phyloP scores from a whole-genome alignment of 148 eudicot species.

The Chenopodium quinoa region DNA sequence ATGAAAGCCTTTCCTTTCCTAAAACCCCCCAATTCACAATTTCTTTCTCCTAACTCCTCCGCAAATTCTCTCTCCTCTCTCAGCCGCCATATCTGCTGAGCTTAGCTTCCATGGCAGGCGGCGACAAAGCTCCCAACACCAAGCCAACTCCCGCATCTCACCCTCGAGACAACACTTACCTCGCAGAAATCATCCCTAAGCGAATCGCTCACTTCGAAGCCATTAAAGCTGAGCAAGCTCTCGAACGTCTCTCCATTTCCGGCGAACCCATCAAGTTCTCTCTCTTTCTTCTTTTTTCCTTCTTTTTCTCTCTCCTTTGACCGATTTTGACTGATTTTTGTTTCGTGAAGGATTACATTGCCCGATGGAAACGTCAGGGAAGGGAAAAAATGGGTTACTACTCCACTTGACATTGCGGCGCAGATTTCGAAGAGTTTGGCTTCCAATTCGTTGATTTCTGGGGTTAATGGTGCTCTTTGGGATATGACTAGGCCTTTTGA shows the following conservation, averaged over 20 bases:
- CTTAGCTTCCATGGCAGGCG: slow-evolving; percentile 25
- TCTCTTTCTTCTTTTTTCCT: not conserved
- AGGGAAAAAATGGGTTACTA: slow-evolving; percentile 68
- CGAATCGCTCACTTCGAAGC: slow-evolving; percentile 54
- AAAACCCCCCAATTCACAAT: not conserved
- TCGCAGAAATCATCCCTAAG: slow-evolving; percentile 49
- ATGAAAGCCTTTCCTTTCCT: not conserved
- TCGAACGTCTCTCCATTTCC: slow-evolving; percentile 37
- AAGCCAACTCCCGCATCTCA: slow-evolving; percentile 10
- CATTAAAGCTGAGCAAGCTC: slow-evolving; percentile 39
- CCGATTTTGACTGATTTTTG: not conserved
- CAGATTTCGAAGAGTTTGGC: slow-evolving; percentile 87
- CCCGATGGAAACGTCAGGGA: slow-evolving; percentile 90
- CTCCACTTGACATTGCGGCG: slow-evolving; percentile 72
- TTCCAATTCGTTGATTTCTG: slow-evolving; percentile 68
- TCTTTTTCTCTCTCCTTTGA: not conserved
- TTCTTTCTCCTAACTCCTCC: not conserved
- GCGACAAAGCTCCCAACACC: slow-evolving; percentile 23
- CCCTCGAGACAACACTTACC: slow-evolving; percentile 63
- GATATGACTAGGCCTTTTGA: slow-evolving; percentile 90
- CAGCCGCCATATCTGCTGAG: slow-evolving; percentile 23
- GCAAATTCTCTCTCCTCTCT: not conserved
- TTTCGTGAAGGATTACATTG: slow-evolving; percentile 57
- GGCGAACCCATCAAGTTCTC: slow-evolving; percentile 53
- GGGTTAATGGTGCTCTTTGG: slow-evolving; percentile 76